A percentile compares a stretch with the other conserved stretches of the same genome.
Conservation (phyloP, 1,284 basidiomycete species). For the Sporisorium graminicola region DNA sequence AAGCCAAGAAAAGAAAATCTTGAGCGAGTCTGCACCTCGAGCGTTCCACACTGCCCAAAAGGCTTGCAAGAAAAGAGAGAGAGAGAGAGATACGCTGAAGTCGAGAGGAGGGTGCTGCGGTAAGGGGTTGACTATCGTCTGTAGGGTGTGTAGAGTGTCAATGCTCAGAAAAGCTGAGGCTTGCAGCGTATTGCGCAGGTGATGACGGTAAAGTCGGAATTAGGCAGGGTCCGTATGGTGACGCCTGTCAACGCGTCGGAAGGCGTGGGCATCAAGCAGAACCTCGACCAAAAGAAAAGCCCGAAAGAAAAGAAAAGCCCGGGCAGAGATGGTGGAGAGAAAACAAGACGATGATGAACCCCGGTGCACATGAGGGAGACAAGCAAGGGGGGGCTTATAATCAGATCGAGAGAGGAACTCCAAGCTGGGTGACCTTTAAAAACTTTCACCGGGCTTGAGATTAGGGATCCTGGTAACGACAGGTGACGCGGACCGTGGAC, state of each 20-base stretch:
- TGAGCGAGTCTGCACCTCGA: not conserved
- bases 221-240: not conserved
- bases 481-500: not conserved
- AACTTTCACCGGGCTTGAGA: conserved; percentile 1
- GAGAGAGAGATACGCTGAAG: not conserved
- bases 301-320: not conserved
- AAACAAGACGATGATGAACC: not conserved
- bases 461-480: not conserved
- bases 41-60: not conserved
- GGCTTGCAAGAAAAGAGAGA: too few species aligned
- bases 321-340: not conserved
- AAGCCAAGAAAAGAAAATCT: not conserved
- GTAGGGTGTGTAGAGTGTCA: not conserved
- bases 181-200: not conserved
- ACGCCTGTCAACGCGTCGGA: not conserved
- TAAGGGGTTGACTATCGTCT: not conserved
- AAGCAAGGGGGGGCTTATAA: not conserved
- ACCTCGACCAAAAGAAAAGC: not conserved
- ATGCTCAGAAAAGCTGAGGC: not conserved
- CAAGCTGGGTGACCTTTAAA: not conserved
- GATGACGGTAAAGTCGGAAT: not conserved
- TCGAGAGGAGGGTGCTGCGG: not conserved
- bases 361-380: not conserved
- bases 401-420: not conserved
- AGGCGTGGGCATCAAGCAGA: not conserved